These are phyloP conservation scores for Aspergillus coremiiformis DNA, from an alignment of 495 filamentous ascomycete genomes.

Conservation along the genomic window DNA sequence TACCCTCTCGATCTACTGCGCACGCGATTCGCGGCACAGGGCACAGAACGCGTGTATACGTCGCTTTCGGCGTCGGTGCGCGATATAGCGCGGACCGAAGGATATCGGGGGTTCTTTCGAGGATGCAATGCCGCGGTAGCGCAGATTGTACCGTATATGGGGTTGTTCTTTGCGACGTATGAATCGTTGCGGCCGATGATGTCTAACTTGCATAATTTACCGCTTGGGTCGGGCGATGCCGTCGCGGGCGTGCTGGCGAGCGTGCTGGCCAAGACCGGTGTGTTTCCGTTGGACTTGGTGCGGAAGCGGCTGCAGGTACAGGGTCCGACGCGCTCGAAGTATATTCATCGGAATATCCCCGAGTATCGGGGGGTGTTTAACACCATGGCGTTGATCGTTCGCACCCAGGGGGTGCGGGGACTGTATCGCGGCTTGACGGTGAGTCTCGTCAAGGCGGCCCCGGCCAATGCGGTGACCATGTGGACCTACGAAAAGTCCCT, in stretches of 20 bases:
- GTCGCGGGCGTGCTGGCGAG: conserved; percentile 71
- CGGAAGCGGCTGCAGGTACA: conserved; percentile 93
- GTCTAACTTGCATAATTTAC: conserved; percentile 44
- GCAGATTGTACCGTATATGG: conserved; percentile 95
- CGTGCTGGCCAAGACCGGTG: conserved; percentile 74
- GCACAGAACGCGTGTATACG: conserved; percentile 70
- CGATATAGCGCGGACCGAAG: conserved; percentile 72
- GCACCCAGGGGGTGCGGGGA: conserved; percentile 66
- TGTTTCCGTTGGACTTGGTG: conserved; percentile 92
- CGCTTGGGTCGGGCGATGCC: conserved; percentile 73
- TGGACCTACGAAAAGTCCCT: conserved; percentile 90
- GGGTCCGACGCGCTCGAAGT: conserved; percentile 69
- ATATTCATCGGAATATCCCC: conserved; percentile 84
- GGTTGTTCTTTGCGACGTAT: conserved; percentile 86
- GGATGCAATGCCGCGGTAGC: conserved; percentile 70
- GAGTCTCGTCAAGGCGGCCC: conserved; percentile 87
- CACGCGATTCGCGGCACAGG: conserved; percentile 93
- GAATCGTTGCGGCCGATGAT: conserved; percentile 57
- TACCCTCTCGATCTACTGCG: conserved; percentile 92
- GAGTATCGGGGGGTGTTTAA: conserved; percentile 62
- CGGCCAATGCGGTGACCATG: conserved; percentile 92
- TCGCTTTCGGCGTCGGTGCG: conserved; percentile 57
- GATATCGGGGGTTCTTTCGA: conserved; percentile 71
- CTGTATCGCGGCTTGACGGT: conserved; percentile 85
- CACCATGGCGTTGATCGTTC: conserved; percentile 60